These are phyloP conservation scores for Tripterygium wilfordii DNA, from an alignment of 177 flowering plant species.

Conservation along the genomic window DNA sequence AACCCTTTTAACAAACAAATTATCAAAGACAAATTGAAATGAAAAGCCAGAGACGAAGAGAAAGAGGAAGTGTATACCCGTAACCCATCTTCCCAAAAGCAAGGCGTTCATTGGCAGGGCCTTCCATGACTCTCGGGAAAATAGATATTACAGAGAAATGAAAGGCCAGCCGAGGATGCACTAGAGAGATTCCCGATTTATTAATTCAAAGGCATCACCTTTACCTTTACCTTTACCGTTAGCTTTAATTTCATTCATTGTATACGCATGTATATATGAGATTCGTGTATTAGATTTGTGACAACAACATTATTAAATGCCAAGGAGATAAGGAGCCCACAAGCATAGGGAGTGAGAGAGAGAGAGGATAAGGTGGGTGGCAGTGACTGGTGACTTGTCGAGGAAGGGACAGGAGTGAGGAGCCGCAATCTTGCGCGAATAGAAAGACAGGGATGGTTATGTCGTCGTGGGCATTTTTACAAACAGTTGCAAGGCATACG, in stretches of 20 bases:
- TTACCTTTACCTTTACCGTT: too few relatives aligned
- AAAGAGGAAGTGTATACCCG: slow-evolving; percentile 37
- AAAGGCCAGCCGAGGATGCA: too few relatives aligned
- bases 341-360: too few relatives aligned
- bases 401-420: slow-evolving; percentile 10
- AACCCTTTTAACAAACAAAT: slow-evolving; percentile 4
- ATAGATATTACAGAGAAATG: background rate
- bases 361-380: slow-evolving; percentile 14
- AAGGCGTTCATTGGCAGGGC: slow-evolving; percentile 43
- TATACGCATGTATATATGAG: too few relatives aligned
- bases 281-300: too few relatives aligned
- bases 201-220: too few relatives aligned
- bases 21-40: background rate
- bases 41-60: background rate
- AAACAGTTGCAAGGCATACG: slow-evolving; percentile 2
- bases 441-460: background rate
- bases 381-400: slow-evolving; percentile 2
- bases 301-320: too few relatives aligned
- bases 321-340: too few relatives aligned
- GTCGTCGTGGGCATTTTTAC: slow-evolving; percentile 5
- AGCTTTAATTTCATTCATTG: too few relatives aligned
- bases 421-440: slow-evolving; percentile 16
- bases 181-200: slow-evolving; percentile 12
- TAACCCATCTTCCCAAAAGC: slow-evolving; percentile 83
- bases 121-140: slow-evolving; percentile 39